A percentile compares a stretch with the other conserved stretches of the same genome.
Evolutionary conservation across 352 stramenopile genomes (phyloP).

Genomic region (Globisporangium iwayamae): DNA sequence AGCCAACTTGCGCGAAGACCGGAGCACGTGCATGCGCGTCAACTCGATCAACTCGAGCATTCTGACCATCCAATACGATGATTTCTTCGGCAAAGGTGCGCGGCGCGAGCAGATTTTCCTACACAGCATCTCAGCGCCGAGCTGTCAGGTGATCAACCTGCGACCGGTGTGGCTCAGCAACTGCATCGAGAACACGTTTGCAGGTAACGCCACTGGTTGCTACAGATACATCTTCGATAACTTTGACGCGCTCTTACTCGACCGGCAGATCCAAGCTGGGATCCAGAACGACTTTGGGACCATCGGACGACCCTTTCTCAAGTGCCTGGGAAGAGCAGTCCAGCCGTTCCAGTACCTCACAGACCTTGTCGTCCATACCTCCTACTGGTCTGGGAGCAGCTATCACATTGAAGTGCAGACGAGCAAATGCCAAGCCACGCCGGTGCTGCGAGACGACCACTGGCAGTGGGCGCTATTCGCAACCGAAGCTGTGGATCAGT

Average conservation of each 20-base stretch:
- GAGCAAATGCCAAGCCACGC: slow-evolving; percentile 38
- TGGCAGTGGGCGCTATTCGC: slow-evolving; percentile 45
- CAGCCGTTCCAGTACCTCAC: slow-evolving; percentile 46
- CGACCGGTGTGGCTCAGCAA: slow-evolving; percentile 27
- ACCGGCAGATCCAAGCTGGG: slow-evolving; percentile 30
- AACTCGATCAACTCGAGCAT: slow-evolving; percentile 37
- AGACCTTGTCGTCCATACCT: slow-evolving; percentile 48
- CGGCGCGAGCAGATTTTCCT: slow-evolving; percentile 30
- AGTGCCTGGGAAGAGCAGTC: slow-evolving; percentile 33
- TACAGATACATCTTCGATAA: slow-evolving; percentile 47
- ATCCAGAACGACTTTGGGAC: slow-evolving; percentile 34
- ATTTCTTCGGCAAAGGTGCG: slow-evolving; percentile 36
- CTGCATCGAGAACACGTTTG: slow-evolving; percentile 15
- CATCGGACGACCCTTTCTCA: slow-evolving; percentile 37
- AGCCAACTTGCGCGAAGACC: slow-evolving; percentile 29
- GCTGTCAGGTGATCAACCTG: slow-evolving; percentile 38
- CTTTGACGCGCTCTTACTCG: slow-evolving; percentile 30
- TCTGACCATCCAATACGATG: slow-evolving; percentile 31
- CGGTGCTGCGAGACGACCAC: slow-evolving; percentile 29
- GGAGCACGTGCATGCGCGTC: slow-evolving; percentile 39
- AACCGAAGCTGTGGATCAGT: slow-evolving; percentile 29
- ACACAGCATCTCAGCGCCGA: slow-evolving; percentile 38
- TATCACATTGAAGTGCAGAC: slow-evolving; percentile 48
- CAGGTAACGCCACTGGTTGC: slow-evolving; percentile 25
- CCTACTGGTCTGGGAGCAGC: slow-evolving; percentile 43